A percentile compares a stretch with the other conserved stretches of the same genome.
These are phyloP conservation scores for Tetrastigma voinierianum DNA, from an alignment of 164 flowering plant species.

Conservation along the genomic window DNA sequence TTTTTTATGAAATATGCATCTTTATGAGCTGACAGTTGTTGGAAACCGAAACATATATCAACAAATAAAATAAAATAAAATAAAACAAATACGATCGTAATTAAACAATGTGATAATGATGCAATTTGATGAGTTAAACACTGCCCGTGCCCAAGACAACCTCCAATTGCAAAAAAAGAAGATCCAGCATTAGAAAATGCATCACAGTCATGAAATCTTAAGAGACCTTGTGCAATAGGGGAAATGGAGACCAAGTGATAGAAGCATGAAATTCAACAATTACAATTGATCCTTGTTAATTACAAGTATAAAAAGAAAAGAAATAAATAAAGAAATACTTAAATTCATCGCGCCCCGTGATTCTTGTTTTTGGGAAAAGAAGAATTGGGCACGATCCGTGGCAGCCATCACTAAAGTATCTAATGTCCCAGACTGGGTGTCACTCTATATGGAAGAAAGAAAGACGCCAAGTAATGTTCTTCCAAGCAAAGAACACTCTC, in stretches of 20 bases:
- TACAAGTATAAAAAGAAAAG: too few relatives aligned
- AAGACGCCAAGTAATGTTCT: slow-evolving; percentile 50
- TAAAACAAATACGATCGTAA: too few relatives aligned
- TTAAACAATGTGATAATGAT: too few relatives aligned
- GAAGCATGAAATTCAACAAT: background rate
- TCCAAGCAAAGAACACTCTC: slow-evolving; percentile 60
- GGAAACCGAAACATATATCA: too few relatives aligned
- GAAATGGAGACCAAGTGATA: background rate
- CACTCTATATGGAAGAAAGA: slow-evolving; percentile 40
- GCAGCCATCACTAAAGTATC: slow-evolving; percentile 16
- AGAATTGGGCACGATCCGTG: slow-evolving; percentile 65
- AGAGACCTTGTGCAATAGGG: background rate
- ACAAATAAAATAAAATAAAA: too few relatives aligned
- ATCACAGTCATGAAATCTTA: too few relatives aligned
- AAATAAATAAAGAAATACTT: slow-evolving; percentile 7
- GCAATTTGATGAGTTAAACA: too few relatives aligned
- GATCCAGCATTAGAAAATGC: too few relatives aligned
- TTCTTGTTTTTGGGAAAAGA: slow-evolving; percentile 51
- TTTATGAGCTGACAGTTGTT: too few relatives aligned
- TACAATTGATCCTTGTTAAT: background rate
- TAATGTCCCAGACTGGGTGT: slow-evolving; percentile 14
- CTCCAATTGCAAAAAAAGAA: too few relatives aligned
- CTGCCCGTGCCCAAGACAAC: too few relatives aligned
- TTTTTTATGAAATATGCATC: too few relatives aligned
- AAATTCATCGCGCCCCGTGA: slow-evolving; percentile 33